Evolutionary conservation across 495 filamentous ascomycete genomes (phyloP).

Genomic region (Annulohypoxylon maeteangense): DNA sequence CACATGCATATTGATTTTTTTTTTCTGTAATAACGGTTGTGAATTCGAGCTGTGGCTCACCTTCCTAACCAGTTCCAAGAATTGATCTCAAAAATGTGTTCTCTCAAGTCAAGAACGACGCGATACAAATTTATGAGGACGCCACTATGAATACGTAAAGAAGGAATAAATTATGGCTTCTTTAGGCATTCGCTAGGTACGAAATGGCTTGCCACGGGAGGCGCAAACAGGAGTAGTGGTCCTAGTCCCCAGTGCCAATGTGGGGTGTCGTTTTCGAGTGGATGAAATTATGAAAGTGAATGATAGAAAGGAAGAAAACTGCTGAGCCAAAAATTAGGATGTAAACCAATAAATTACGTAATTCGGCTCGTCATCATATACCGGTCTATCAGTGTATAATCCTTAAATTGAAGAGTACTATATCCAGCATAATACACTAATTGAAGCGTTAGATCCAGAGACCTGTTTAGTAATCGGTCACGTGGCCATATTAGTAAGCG

Average conservation of each 20-base stretch:
- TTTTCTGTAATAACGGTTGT: slow-evolving; percentile 6
- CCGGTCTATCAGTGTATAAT: background rate
- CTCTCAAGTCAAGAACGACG: slow-evolving; percentile 19
- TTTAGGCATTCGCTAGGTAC: slow-evolving; percentile 16
- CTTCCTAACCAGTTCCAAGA: slow-evolving; percentile 42
- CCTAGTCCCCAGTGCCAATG: slow-evolving; percentile 11
- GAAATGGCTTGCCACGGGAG: slow-evolving; percentile 9
- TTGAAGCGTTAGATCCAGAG: background rate
- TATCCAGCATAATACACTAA: background rate
- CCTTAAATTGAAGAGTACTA: background rate
- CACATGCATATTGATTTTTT: slow-evolving; percentile 26
- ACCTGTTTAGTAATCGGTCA: no score
- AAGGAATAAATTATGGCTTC: slow-evolving; percentile 2
- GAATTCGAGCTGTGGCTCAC: slow-evolving; percentile 48
- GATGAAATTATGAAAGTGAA: slow-evolving; percentile 15
- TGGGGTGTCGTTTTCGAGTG: slow-evolving; percentile 20
- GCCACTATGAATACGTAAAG: slow-evolving; percentile 11
- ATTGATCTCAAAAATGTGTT: slow-evolving; percentile 10
- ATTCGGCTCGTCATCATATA: background rate
- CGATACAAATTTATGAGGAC: background rate
- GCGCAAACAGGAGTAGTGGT: slow-evolving; percentile 19
- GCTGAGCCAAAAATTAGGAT: background rate
- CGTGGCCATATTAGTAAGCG: no score
- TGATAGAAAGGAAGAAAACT: slow-evolving; percentile 2
- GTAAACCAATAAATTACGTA: slow-evolving; percentile 13